Evolutionary conservation across 139 green algal species (phyloP).

Genomic region (Spirogloea muscicola): DNA sequence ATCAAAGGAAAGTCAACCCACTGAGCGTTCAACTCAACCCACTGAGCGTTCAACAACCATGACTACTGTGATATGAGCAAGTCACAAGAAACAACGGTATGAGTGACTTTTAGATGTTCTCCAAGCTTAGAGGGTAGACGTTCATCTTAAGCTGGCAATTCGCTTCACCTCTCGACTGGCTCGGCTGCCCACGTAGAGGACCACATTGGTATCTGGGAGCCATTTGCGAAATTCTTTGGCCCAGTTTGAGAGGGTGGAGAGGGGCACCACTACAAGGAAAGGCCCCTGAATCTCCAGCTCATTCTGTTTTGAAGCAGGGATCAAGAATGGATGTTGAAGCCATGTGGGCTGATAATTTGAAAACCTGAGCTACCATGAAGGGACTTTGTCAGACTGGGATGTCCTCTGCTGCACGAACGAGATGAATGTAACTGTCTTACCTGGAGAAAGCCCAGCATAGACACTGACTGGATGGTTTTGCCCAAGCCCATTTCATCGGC

Average conservation of each 20-base stretch:
- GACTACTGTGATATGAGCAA: no score
- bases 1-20: no score
- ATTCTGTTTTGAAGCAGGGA: conserved; percentile 56
- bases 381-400: conserved; percentile 51
- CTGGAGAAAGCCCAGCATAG: conserved; percentile 63
- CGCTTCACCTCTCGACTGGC: conserved; percentile 51
- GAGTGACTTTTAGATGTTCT: no score
- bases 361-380: no score
- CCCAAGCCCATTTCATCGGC: conserved; percentile 88
- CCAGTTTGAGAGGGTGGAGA: conserved; percentile 88
- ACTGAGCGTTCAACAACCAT: no score
- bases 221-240: conserved; percentile 78
- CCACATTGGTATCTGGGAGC: conserved; percentile 59
- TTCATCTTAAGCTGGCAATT: neutral
- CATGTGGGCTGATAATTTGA: no score
- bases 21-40: no score
- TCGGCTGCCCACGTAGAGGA: conserved; percentile 88
- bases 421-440: no score
- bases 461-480: conserved; percentile 78
- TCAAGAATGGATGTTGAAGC: neutral
- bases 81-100: no score
- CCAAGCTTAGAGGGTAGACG: no score
- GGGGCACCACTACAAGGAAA: conserved; percentile 84
- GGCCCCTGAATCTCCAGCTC: conserved; percentile 64
- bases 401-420: conserved; percentile 30